Conservation (phyloP, 2,329 filamentous ascomycete species). For the Diaporthe australafricana region DNA sequence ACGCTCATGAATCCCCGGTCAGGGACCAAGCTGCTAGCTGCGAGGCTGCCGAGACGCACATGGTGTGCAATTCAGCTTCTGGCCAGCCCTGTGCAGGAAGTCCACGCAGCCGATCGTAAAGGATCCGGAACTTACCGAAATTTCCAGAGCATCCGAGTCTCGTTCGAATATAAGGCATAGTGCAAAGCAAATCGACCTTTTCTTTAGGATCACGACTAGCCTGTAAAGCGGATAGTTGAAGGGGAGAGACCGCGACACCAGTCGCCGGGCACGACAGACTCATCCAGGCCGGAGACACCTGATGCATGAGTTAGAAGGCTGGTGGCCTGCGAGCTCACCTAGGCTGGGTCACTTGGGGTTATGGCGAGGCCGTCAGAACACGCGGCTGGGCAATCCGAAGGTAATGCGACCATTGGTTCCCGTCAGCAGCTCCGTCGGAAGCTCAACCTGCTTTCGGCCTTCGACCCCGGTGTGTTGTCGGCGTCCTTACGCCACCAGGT, state of each 20-base stretch:
- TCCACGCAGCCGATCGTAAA: background rate
- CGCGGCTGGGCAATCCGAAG: background rate
- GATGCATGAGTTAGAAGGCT: background rate
- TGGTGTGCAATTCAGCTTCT: background rate
- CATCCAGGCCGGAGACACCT: background rate
- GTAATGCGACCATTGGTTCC: background rate
- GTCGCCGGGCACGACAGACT: background rate
- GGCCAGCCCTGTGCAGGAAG: conserved; percentile 1
- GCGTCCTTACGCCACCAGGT: background rate
- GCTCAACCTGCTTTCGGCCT: background rate
- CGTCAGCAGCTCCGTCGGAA: background rate
- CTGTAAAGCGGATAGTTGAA: background rate
- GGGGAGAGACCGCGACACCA: background rate
- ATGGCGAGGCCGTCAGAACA: background rate
- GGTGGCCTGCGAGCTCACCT: background rate
- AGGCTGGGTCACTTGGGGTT: background rate
- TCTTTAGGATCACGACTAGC: background rate
- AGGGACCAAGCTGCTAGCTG: conserved; percentile 19
- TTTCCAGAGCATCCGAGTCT: background rate
- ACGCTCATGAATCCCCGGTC: background rate
- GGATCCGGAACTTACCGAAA: conserved; percentile 19
- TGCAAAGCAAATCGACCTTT: background rate
- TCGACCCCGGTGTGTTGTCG: background rate
- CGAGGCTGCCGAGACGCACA: conserved; percentile 17
- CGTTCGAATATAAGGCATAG: background rate